A percentile compares a stretch with the other conserved stretches of the same genome.
Conservation (phyloP, 1,139 yeast genomes). For the Meyerozyma carpophila region DNA sequence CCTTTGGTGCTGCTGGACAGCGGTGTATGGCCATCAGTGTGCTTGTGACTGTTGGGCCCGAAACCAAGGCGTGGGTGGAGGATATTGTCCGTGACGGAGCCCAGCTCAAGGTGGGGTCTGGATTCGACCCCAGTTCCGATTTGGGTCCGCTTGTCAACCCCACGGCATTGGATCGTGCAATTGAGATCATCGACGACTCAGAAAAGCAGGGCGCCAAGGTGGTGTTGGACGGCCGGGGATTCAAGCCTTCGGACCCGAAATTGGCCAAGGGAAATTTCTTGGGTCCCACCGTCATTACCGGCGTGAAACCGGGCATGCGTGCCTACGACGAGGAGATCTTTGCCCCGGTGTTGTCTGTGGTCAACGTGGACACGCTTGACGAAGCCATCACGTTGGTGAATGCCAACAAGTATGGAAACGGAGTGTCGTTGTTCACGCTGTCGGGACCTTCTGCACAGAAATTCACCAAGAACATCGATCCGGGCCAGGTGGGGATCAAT, state of each 20-base stretch:
- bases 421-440: conserved; percentile 65
- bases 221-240: conserved; percentile 61
- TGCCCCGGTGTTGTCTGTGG: conserved; percentile 68
- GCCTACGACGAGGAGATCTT: conserved; percentile 74
- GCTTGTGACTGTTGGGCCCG: conserved; percentile 64
- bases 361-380: conserved; percentile 62
- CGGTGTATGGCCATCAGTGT: conserved; percentile 82
- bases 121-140: conserved; percentile 57
- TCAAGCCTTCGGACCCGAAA: conserved; percentile 34
- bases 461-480: conserved; percentile 64
- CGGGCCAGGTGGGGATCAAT: conserved; percentile 77
- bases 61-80: conserved; percentile 57
- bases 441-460: conserved; percentile 68
- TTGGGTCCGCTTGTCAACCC: conserved; percentile 73
- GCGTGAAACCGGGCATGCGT: conserved; percentile 63
- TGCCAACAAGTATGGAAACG: conserved; percentile 67
- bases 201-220: conserved; percentile 54
- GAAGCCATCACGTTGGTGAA: conserved; percentile 68
- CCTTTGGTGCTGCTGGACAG: conserved; percentile 84
- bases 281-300: conserved; percentile 65
- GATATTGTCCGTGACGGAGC: conserved; percentile 59
- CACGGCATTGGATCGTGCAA: conserved; percentile 48
- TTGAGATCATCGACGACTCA: conserved; percentile 52
- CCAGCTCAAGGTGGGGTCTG: conserved; percentile 58
- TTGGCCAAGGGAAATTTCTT: conserved; percentile 67